phyloP scores from a whole-genome alignment of 2,329 filamentous ascomycete species.

The Fusarium drepaniforme region DNA sequence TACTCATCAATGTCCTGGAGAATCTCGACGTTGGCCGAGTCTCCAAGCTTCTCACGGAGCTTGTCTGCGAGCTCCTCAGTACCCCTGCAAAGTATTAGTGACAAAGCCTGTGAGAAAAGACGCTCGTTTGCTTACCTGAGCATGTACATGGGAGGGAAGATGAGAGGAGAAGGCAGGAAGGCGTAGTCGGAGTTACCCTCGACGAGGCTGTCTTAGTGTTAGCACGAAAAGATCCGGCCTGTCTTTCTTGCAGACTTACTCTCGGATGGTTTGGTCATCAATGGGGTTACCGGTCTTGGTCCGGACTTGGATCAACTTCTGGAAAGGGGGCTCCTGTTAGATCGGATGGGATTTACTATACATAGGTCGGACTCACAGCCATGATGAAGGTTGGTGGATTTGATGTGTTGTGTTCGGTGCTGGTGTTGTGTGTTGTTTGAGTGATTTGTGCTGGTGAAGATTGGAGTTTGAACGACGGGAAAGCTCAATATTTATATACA shows the following conservation, averaged over 20 bases:
- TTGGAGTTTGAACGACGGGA: neutral
- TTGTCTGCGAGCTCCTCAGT: neutral
- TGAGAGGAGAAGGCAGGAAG: neutral
- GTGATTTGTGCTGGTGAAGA: neutral
- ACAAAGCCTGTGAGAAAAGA: too few species aligned
- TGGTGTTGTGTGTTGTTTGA: neutral
- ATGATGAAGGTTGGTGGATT: neutral
- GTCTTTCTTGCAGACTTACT: neutral
- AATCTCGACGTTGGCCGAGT: neutral
- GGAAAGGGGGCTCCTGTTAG: neutral
- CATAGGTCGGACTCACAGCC: neutral
- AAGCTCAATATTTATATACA: neutral
- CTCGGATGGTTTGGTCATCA: neutral
- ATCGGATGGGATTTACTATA: neutral
- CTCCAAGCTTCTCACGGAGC: neutral
- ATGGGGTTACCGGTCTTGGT: neutral
- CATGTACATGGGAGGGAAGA: neutral
- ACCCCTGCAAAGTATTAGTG: neutral
- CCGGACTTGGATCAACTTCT: neutral
- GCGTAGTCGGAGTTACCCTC: neutral
- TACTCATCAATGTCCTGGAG: neutral
- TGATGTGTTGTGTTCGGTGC: neutral
- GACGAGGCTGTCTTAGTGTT: neutral
- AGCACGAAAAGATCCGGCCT: neutral
- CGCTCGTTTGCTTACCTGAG: neutral